phyloP scores from a whole-genome alignment of 106 monocot genomes.

The Phalaenopsis aphrodite region DNA sequence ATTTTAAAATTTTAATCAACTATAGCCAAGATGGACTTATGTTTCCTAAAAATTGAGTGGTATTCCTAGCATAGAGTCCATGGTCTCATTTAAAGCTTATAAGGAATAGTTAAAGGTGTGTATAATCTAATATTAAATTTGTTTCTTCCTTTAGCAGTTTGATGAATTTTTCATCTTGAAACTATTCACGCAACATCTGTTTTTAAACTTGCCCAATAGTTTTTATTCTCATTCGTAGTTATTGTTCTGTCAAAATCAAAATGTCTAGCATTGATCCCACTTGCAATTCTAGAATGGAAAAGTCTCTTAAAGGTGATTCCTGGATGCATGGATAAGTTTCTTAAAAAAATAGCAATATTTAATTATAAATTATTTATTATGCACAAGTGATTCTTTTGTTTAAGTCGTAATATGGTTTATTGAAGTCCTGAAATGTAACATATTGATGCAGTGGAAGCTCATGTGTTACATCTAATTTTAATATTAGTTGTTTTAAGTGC shows the following conservation, averaged over 20 bases:
- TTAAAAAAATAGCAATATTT: not conserved
- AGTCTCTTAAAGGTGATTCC: not conserved
- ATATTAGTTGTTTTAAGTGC: too few relatives aligned
- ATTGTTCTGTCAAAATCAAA: not conserved
- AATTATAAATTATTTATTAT: not conserved
- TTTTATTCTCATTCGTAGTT: not conserved
- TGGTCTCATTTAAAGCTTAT: not conserved
- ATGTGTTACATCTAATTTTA: too few relatives aligned
- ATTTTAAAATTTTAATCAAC: not conserved
- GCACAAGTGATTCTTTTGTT: too few relatives aligned
- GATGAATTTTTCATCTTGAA: not conserved
- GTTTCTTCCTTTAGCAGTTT: not conserved
- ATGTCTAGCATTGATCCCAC: not conserved
- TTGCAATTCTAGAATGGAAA: not conserved
- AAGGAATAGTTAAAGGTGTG: not conserved
- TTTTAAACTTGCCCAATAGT: not conserved
- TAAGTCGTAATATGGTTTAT: too few relatives aligned
- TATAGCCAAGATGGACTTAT: not conserved
- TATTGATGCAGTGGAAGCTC: too few relatives aligned
- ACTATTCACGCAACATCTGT: not conserved
- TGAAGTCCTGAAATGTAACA: too few relatives aligned
- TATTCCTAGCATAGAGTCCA: not conserved
- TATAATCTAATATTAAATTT: not conserved
- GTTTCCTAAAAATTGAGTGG: not conserved
- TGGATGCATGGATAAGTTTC: not conserved